Evolutionary conservation across 1,284 basidiomycete genomes (phyloP).

Genomic region (Cryptococcus maquisensis): DNA sequence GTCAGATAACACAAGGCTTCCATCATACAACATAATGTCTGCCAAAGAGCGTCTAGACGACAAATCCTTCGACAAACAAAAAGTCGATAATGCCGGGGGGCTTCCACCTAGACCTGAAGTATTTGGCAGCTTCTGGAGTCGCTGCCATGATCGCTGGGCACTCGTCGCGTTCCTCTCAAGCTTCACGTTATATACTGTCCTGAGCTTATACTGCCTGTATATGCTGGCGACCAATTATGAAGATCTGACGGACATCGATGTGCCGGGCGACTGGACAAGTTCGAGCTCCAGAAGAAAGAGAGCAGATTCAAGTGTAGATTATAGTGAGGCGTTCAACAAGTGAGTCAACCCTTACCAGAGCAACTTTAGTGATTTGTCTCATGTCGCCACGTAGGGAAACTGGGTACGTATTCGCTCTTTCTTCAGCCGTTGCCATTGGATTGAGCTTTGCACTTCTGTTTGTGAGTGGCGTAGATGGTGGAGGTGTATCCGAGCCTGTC

Average conservation of each 20-base stretch:
- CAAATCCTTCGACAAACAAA: too few relatives aligned
- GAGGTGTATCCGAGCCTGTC: not conserved
- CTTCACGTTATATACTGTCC: not conserved
- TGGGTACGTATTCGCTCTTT: conserved; percentile 1
- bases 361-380: not conserved
- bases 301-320: not conserved
- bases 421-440: conserved; percentile 1
- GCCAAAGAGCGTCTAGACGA: too few relatives aligned
- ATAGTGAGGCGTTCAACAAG: conserved; percentile 2
- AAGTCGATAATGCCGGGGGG: too few relatives aligned
- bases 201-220: conserved; percentile 4
- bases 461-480: conserved; percentile 2
- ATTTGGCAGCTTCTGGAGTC: conserved; percentile 1
- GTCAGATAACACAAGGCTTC: too few relatives aligned
- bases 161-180: conserved; percentile 2
- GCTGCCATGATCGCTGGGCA: conserved; percentile 10
- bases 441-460: conserved; percentile 9
- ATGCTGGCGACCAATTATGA: conserved; percentile 1
- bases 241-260: not conserved
- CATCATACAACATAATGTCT: too few relatives aligned
- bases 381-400: not conserved
- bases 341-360: not conserved
- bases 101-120: too few relatives aligned
- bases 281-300: not conserved
- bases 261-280: not conserved